Evolutionary conservation across 148 eudicot genomes (phyloP), one percentile per base, ranked within the genome.

Genomic region (Heliamphora exappendiculata): DNA sequence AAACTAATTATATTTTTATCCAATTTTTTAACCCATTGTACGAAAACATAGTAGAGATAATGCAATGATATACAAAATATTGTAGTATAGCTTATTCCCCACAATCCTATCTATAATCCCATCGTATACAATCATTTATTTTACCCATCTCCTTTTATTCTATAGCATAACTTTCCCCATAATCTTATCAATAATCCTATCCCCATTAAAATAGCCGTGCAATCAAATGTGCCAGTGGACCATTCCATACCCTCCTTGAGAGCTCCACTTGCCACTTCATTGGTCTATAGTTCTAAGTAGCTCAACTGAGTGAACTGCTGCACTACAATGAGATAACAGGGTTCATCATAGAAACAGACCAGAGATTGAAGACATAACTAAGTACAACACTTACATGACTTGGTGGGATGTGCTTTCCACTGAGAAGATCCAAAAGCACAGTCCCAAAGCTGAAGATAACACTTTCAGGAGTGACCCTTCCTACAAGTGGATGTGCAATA

Each of bases 321-420:
- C 54, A 41, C 22, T 58, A 37, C 33, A 57, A 39, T 51, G 4
- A 54, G 20, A 36, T 73, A 26, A 16, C 16, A n/a, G 45, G 33
- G 14, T 49, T 39, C 22, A 28, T 5, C 3, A 47, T 39, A 59
- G 42, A 37, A 51, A 22, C 1, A 19, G 44, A 36, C 19, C 0
- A 41, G 34, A 28, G 41, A 73, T 39, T 58, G 37, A 41, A n/a
- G 11, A 39, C 33, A 58, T n/a, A n/a, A n/a, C n/a, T n/a, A 14
- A 51, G 24, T 34, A 51, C 1, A 14, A 37, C 39, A 87, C 94
- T 84, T 84, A 92, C 97, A 80, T 92, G 97, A 81, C 86, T 90
- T 8, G 97, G 97, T 76, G 97, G 97, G 66, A 92, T 92, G 84
- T 90, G 97, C 84, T 92, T 92, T 75, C 97, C 97, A 64, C 91